These are phyloP conservation scores for Trematosphaeria pertusa DNA, from an alignment of 2,329 filamentous ascomycete species.

Conservation along the genomic window DNA sequence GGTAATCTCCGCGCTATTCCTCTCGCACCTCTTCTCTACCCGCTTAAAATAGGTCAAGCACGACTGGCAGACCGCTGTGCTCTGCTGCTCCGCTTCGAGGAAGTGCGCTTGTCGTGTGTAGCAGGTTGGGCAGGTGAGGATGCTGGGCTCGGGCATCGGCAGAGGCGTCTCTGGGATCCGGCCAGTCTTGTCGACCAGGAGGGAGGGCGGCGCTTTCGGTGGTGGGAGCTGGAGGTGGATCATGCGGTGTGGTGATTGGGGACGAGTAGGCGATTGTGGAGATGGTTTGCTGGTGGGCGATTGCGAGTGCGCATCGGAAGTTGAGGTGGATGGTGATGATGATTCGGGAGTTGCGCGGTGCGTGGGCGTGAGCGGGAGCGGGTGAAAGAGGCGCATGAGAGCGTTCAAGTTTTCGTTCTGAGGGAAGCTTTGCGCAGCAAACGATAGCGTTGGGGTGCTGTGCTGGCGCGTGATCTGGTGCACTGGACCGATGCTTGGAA, in stretches of 20 bases:
- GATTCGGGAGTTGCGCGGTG: not conserved
- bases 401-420: too few relatives aligned
- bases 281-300: not conserved
- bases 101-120: not conserved
- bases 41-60: constrained; percentile 15
- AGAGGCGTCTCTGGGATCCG: not conserved
- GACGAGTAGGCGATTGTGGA: not conserved
- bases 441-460: too few relatives aligned
- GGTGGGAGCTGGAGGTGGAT: not conserved
- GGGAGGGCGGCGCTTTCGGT: not conserved
- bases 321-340: not conserved
- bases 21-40: not conserved
- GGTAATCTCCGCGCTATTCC: constrained; percentile 6
- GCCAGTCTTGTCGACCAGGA: not conserved
- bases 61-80: constrained; percentile 7
- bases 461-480: too few relatives aligned
- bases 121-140: constrained; percentile 5
- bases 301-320: not conserved
- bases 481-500: too few relatives aligned
- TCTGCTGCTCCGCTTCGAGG: not conserved
- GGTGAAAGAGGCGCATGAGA: too few relatives aligned
- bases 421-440: too few relatives aligned
- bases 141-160: not conserved
- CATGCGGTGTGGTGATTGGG: not conserved
- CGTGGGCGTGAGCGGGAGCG: too few relatives aligned